A percentile compares a stretch with the other conserved stretches of the same genome.
Conservation (phyloP, 495 filamentous ascomycete genomes). For the Aspergillus diversus region DNA sequence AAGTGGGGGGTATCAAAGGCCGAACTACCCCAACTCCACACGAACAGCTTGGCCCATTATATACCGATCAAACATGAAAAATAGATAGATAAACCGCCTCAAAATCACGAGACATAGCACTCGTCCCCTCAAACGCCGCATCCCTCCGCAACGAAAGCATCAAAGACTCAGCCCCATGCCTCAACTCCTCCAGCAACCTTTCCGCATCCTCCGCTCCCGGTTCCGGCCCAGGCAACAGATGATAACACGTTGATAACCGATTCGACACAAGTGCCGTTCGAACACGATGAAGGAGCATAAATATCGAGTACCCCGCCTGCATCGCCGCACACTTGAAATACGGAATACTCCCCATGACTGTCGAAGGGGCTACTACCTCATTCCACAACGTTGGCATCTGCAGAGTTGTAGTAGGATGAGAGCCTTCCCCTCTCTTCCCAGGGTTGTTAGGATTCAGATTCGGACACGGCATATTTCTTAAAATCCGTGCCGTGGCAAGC, state of each 20-base stretch:
- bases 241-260: neutral
- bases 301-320: constrained; percentile 11
- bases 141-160: neutral
- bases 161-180: constrained; percentile 7
- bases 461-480: constrained; percentile 10
- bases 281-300: constrained; percentile 1
- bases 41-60: no score
- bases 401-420: constrained; percentile 3
- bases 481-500: constrained; percentile 3
- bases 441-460: neutral
- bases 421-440: no score
- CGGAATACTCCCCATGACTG: neutral
- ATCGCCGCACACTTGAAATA: constrained; percentile 10
- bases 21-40: no score
- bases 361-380: neutral
- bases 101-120: neutral
- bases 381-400: no score
- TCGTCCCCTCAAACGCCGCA: constrained; percentile 3
- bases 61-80: no score
- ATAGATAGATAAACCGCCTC: constrained; percentile 10
- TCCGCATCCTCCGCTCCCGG: constrained; percentile 12
- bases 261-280: neutral
- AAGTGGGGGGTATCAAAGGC: no score
- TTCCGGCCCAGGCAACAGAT: neutral
- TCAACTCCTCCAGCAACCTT: constrained; percentile 16